Conservation (phyloP, 306 rosid species). For the Cicer yamashitae region DNA sequence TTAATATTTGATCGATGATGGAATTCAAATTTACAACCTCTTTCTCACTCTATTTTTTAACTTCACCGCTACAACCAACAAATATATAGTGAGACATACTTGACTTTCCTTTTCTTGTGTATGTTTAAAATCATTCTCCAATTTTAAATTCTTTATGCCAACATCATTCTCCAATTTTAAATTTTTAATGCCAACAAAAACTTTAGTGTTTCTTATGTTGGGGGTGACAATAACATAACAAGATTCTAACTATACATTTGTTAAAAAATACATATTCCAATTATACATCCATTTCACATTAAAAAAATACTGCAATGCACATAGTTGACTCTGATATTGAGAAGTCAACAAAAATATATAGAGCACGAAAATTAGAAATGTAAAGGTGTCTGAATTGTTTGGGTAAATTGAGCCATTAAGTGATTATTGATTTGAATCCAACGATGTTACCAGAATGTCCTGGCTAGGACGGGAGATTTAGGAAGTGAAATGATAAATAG, state of each 20-base stretch:
- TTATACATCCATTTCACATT: background rate
- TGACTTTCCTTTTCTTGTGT: background rate
- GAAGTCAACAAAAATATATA: background rate
- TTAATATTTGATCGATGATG: too few species aligned
- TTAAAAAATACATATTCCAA: background rate
- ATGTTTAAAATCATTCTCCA: background rate
- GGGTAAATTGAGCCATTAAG: background rate
- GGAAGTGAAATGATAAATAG: too few species aligned
- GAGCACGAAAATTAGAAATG: background rate
- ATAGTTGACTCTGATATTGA: background rate
- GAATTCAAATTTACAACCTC: too few species aligned
- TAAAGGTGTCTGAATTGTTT: background rate
- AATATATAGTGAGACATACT: too few species aligned
- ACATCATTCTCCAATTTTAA: background rate
- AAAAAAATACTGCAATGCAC: background rate
- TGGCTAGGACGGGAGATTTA: too few species aligned
- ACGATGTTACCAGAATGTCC: too few species aligned
- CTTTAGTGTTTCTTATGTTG: background rate
- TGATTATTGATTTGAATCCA: too few species aligned
- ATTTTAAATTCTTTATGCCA: conserved; percentile 1
- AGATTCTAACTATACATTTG: background rate
- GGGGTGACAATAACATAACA: conserved; percentile 2
- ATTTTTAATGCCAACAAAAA: background rate
- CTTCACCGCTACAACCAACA: too few species aligned
- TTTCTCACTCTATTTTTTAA: too few species aligned